Base-by-base conservation (phyloP, 2,329 filamentous ascomycete genomes). In the Phyllosticta paracitricarpa region DNA sequence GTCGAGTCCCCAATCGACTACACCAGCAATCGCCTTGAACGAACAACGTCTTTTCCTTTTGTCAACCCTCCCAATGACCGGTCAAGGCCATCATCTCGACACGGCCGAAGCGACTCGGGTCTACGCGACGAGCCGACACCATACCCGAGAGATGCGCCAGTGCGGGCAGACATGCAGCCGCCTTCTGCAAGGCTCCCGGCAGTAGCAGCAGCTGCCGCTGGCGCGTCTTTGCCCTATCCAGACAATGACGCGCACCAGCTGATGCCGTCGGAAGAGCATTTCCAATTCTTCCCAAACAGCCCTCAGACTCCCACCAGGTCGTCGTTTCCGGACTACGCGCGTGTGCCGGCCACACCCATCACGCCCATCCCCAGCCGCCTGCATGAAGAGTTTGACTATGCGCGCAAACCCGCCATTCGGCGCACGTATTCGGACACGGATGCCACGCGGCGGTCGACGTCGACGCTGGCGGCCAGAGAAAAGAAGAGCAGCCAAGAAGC, bases 261-360 rank as follows among this genome's bases (percentile, higher is more conserved):
- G 62, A 78, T 79, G 76, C 77, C 78, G 17, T 67, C 73, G 4
- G 78, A 79, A 64, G 69, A 73, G 53, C 68, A 73, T 12, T 75
- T 75, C 54, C 76, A 77, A 51, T 76, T 71, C 59, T 65, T 72
- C 25, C 71, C 52, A 3, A 56, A 62, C 51, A 62, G 60, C 19
- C 60, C 56, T 9, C 22, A 25, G 30, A 62, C 24, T 12, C 56
- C 52, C 7, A 57, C 35, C 26, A 30, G 54, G 28, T 28, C 19
- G 19, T 22, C 59, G 17, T 54, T 26, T 26, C 53, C 51, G 10
- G 59, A 61, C 28, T 57, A 59, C 19, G 48, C 40, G 24, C 61
- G 56, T 7, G 8, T 25, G 22, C 52, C 57, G n/a, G 52, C 40
- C 7, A 51, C 30, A 17, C 19, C 33, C 28, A n/a, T 28, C 4